Evolutionary conservation across 257 asterid species (phyloP).

Genomic region (Rubia yunnanensis): DNA sequence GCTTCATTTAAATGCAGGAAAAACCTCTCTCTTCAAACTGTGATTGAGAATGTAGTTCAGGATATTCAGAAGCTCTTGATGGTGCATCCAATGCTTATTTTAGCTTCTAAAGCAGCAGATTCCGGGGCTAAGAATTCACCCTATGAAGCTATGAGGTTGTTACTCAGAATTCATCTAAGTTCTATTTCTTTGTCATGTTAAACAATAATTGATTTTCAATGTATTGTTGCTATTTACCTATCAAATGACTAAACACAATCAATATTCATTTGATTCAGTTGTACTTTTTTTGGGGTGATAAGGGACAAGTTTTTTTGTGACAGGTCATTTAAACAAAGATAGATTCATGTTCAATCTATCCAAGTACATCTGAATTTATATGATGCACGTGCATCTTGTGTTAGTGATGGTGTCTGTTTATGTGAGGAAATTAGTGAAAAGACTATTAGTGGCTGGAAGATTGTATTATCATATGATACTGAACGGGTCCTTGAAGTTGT

Average conservation of each 20-base stretch:
- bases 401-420: neutral
- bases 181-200: constrained; percentile 4
- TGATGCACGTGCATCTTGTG: neutral
- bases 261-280: neutral
- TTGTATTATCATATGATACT: neutral
- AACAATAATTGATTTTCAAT: neutral
- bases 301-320: neutral
- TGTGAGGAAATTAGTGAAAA: neutral
- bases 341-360: neutral
- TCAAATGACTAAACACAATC: neutral
- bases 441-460: neutral
- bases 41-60: constrained; percentile 54
- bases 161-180: constrained; percentile 6
- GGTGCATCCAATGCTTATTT: constrained; percentile 72
- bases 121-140: constrained; percentile 43
- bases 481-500: neutral
- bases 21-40: constrained; percentile 61
- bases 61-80: constrained; percentile 58
- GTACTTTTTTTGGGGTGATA: neutral
- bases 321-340: neutral
- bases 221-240: neutral
- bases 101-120: constrained; percentile 55
- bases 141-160: constrained; percentile 41
- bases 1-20: constrained; percentile 33
- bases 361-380: neutral